A percentile compares a stretch with the other conserved stretches of the same genome.
Conservation (phyloP, 371 early-diverging fungal species). For the Mucor plumbeus region DNA sequence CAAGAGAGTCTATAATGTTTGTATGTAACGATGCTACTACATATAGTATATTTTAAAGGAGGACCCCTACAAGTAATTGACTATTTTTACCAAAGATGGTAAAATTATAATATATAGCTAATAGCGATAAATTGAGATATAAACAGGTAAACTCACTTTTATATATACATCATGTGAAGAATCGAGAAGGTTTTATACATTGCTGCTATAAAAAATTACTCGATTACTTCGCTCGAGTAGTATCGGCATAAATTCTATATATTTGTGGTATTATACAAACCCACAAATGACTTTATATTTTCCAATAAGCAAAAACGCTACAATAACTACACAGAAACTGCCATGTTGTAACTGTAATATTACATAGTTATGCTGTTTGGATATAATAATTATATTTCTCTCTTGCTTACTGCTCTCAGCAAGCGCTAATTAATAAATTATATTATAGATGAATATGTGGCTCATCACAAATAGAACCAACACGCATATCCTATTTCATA, state of each 20-base stretch:
- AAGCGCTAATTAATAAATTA: neutral
- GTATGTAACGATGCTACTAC: no score
- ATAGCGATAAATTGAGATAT: neutral
- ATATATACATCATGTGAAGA: neutral
- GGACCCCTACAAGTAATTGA: neutral
- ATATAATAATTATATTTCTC: neutral
- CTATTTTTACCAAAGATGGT: slow-evolving; percentile 7
- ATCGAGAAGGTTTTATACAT: neutral
- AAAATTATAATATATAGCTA: neutral
- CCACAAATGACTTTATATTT: neutral
- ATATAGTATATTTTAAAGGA: neutral
- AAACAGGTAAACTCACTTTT: neutral
- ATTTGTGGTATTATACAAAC: neutral
- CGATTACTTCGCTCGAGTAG: no score
- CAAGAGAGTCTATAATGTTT: neutral
- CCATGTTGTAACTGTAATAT: neutral
- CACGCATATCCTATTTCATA: slow-evolving; percentile 9
- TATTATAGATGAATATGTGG: slow-evolving; percentile 8
- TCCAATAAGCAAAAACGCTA: neutral
- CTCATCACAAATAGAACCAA: slow-evolving; percentile 22
- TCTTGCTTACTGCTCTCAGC: neutral
- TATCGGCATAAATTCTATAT: neutral
- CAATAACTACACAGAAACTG: neutral
- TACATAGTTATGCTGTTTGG: neutral
- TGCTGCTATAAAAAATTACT: no score